These are phyloP conservation scores for Salix arbutifolia DNA, from an alignment of 345 rosid genomes.

Conservation along the genomic window DNA sequence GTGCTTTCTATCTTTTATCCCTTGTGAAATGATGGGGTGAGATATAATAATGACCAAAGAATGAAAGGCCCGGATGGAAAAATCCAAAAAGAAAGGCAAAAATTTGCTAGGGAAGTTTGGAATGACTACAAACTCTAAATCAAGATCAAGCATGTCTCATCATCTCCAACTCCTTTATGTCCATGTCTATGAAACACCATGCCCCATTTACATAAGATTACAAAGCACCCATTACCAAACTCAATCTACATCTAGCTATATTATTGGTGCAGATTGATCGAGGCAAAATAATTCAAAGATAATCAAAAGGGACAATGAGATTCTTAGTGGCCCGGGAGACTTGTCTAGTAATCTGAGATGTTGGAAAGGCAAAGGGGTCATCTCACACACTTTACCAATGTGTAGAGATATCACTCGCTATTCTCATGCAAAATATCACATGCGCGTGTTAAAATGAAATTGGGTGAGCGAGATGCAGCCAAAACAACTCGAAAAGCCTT, in stretches of 20 bases:
- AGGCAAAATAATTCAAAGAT: background rate
- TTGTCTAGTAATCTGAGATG: background rate
- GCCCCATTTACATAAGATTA: background rate
- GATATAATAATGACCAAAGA: background rate
- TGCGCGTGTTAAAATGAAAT: background rate
- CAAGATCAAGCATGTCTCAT: conserved; percentile 11
- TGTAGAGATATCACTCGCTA: background rate
- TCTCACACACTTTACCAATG: background rate
- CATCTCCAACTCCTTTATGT: conserved; percentile 12
- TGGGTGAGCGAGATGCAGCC: conserved; percentile 2
- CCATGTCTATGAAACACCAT: conserved; percentile 26
- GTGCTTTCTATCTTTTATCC: background rate
- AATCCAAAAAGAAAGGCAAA: conserved; percentile 36
- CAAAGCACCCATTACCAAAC: background rate
- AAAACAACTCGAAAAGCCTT: background rate
- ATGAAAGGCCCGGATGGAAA: conserved; percentile 16
- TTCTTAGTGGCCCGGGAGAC: background rate
- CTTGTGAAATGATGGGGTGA: background rate
- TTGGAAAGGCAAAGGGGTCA: background rate
- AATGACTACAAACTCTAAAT: conserved; percentile 11
- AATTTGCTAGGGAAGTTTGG: conserved; percentile 6
- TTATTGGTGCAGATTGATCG: background rate
- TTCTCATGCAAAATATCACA: background rate
- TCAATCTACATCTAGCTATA: background rate
- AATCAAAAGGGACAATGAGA: background rate